Conservation (phyloP, 2,329 filamentous ascomycete species). For the Fusarium austroafricanum region DNA sequence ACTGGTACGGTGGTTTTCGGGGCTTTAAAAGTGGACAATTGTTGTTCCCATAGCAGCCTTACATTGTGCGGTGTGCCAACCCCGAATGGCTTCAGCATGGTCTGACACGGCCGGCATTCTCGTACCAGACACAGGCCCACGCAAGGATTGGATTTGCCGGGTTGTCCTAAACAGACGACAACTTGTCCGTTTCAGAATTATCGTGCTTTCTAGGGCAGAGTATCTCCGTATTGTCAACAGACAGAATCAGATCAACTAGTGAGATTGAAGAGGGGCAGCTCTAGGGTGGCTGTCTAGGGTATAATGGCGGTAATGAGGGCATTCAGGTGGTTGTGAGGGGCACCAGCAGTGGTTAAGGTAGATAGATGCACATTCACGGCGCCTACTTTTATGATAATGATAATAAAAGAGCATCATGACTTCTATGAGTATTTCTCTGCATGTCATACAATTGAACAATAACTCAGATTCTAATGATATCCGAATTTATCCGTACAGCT, state of each 20-base stretch:
- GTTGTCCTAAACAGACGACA: slow-evolving; percentile 18
- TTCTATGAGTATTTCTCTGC: background rate
- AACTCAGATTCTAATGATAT: background rate
- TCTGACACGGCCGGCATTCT: slow-evolving; percentile 30
- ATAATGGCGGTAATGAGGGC: background rate
- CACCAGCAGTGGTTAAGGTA: too few relatives aligned
- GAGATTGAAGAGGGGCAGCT: slow-evolving; percentile 3
- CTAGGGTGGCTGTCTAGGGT: slow-evolving; percentile 18
- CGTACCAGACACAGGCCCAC: slow-evolving; percentile 31
- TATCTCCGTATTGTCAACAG: slow-evolving; percentile 5
- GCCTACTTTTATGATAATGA: background rate
- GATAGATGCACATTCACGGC: background rate
- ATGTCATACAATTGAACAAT: background rate
- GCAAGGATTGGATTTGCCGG: slow-evolving; percentile 15
- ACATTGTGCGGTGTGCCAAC: slow-evolving; percentile 12
- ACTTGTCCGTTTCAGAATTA: slow-evolving; percentile 8
- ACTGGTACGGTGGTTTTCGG: slow-evolving; percentile 3
- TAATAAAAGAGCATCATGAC: background rate
- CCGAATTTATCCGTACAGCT: too few relatives aligned
- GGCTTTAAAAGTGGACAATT: background rate
- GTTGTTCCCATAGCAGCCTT: slow-evolving; percentile 22
- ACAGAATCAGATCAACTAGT: background rate
- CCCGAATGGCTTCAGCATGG: slow-evolving; percentile 37
- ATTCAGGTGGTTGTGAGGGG: background rate
- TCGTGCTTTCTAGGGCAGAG: slow-evolving; percentile 7